Conservation (phyloP, 495 filamentous ascomycete species). For the Penicillium paxilli region DNA sequence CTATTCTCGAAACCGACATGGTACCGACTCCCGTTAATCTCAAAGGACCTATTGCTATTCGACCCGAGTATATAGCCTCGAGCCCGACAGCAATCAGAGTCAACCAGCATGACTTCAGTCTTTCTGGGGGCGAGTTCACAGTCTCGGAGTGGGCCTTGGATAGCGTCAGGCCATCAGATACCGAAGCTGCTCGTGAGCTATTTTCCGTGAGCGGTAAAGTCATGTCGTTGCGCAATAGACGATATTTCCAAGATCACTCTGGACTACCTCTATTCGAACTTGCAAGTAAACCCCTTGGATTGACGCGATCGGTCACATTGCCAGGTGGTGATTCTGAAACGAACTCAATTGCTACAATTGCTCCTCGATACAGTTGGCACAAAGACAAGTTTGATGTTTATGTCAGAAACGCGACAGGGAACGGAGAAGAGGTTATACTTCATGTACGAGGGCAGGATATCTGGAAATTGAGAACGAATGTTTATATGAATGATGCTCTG, state of each 20-base stretch:
- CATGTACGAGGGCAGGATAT: slow-evolving; percentile 19
- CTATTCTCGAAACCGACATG: no score
- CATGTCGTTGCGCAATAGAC: slow-evolving; percentile 3
- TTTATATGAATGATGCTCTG: slow-evolving; percentile 8
- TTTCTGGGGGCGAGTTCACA: slow-evolving; percentile 14
- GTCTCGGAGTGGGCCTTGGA: not conserved
- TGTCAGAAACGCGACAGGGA: slow-evolving; percentile 8
- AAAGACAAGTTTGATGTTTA: slow-evolving; percentile 23
- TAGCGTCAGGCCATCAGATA: no score
- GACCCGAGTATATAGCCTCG: slow-evolving; percentile 10
- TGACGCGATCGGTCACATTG: slow-evolving; percentile 17
- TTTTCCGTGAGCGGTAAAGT: slow-evolving; percentile 12
- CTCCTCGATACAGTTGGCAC: slow-evolving; percentile 5
- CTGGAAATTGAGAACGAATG: slow-evolving; percentile 16
- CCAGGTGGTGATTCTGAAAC: not conserved
- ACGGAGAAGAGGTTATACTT: slow-evolving; percentile 12
- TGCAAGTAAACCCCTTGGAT: slow-evolving; percentile 9
- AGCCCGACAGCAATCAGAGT: slow-evolving; percentile 7
- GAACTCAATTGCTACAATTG: slow-evolving; percentile 13
- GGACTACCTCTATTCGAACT: slow-evolving; percentile 19
- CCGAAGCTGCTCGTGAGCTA: not conserved
- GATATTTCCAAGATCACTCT: slow-evolving; percentile 12
- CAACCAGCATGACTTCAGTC: slow-evolving; percentile 9
- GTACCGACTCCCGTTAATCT: no score
- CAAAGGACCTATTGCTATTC: slow-evolving; percentile 18